Evolutionary conservation across 345 rosid genomes (phyloP).

Genomic region (Mangifera indica): DNA sequence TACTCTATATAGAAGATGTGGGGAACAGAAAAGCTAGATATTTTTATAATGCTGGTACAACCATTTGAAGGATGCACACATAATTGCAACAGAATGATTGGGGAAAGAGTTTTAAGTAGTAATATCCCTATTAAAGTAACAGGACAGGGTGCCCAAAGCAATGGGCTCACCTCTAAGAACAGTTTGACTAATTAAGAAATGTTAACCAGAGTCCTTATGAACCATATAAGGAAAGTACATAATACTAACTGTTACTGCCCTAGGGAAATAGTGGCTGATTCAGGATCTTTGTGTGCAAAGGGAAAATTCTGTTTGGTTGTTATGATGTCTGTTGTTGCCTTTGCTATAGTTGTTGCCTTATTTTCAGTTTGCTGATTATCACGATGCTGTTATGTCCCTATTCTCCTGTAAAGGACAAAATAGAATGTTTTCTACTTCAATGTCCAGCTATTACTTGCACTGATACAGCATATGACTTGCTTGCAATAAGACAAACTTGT

Average conservation of each 20-base stretch:
- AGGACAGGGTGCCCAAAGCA: neutral
- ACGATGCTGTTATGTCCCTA: neutral
- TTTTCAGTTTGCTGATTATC: neutral
- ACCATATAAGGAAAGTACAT: neutral
- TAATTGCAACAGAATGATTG: neutral
- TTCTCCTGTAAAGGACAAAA: neutral
- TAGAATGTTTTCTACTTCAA: neutral
- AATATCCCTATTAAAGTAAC: neutral
- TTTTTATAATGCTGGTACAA: neutral
- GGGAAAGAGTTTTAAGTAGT: neutral
- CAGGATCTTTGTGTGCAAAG: neutral
- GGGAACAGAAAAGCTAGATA: neutral
- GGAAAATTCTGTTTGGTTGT: neutral
- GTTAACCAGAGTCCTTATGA: neutral
- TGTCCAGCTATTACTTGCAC: constrained; percentile 7
- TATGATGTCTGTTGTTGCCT: neutral
- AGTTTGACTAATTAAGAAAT: neutral
- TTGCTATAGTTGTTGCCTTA: neutral
- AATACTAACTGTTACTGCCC: neutral
- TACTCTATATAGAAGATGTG: neutral
- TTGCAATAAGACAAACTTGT: constrained; percentile 1
- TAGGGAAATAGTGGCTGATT: neutral
- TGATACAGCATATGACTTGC: neutral
- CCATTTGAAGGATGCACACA: neutral
- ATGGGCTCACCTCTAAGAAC: neutral